Percentiles rank a stretch among this genome's conserved stretches.
phyloP scores from a whole-genome alignment of 31 red algal species.

The Bonnemaisonia californica region DNA sequence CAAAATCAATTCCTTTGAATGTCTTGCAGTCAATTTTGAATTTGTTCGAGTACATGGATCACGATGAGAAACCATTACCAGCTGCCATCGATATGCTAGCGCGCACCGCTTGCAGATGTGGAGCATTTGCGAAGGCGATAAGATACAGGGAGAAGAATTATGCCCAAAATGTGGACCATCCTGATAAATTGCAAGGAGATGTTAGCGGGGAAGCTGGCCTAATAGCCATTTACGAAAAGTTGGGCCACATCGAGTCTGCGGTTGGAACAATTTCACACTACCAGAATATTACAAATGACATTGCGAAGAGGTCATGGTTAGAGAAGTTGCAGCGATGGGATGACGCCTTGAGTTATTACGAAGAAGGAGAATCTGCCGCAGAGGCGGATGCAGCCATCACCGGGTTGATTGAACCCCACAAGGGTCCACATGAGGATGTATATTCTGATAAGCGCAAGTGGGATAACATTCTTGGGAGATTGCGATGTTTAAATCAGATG shows the following conservation, averaged over 20 bases:
- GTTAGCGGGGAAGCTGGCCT: constrained; percentile 82
- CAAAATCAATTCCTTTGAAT: constrained; percentile 82
- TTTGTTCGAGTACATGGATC: constrained; percentile 98
- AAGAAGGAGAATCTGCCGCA: constrained; percentile 27
- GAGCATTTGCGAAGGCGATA: constrained; percentile 95
- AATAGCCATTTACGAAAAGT: constrained; percentile 91
- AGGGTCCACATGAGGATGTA: background rate
- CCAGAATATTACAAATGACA: constrained; percentile 59
- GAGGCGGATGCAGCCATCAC: background rate
- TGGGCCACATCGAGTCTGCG: constrained; percentile 84
- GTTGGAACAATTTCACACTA: constrained; percentile 87
- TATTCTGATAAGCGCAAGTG: constrained; percentile 11
- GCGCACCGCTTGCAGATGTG: constrained; percentile 79
- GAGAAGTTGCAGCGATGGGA: constrained; percentile 96
- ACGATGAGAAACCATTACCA: constrained; percentile 96
- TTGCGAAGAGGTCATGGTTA: constrained; percentile 75
- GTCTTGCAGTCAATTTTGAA: constrained; percentile 85
- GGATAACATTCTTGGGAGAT: constrained; percentile 40
- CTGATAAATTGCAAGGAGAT: constrained; percentile 44
- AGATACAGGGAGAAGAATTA: constrained; percentile 93
- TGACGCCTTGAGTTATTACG: constrained; percentile 73
- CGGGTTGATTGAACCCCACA: background rate
- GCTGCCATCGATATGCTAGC: constrained; percentile 69
- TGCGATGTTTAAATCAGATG: constrained; percentile 68
- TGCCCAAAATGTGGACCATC: constrained; percentile 38